A percentile compares a stretch with the other conserved stretches of the same genome.
Conservation (phyloP, 441 rosid species). For the Syzygium malaccense region DNA sequence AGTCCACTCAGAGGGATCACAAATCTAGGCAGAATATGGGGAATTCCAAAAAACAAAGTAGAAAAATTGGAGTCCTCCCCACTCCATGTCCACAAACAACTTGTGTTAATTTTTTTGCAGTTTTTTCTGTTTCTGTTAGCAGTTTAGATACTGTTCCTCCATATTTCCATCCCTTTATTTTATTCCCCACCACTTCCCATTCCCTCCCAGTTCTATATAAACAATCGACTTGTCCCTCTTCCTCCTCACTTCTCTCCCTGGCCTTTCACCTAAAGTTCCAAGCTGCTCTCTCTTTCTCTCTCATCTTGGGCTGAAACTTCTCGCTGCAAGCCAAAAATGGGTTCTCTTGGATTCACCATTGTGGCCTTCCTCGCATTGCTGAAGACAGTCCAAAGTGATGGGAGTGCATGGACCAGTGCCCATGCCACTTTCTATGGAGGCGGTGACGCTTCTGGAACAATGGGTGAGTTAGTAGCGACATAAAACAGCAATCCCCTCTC, state of each 20-base stretch:
- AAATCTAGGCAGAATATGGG: not conserved
- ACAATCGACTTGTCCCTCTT: not conserved
- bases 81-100: not conserved
- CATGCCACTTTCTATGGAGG: conserved; percentile 3
- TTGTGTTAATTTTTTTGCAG: not conserved
- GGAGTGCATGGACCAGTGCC: conserved; percentile 1
- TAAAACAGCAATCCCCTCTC: not conserved
- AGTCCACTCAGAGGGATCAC: not conserved
- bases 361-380: conserved; percentile 23
- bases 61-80: not conserved
- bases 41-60: not conserved
- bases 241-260: not conserved
- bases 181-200: not conserved
- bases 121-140: not conserved
- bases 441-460: not conserved
- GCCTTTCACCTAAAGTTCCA: not conserved
- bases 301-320: not conserved
- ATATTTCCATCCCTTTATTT: not conserved
- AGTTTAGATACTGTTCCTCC: not conserved
- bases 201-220: not conserved
- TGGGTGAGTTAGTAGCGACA: not conserved
- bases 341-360: conserved; percentile 16
- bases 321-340: conserved; percentile 25
- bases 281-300: not conserved
- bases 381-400: conserved; percentile 23